These are phyloP conservation scores for Arabidopsis thaliana DNA, from an alignment of 345 rosid genomes.

Conservation along the genomic window DNA sequence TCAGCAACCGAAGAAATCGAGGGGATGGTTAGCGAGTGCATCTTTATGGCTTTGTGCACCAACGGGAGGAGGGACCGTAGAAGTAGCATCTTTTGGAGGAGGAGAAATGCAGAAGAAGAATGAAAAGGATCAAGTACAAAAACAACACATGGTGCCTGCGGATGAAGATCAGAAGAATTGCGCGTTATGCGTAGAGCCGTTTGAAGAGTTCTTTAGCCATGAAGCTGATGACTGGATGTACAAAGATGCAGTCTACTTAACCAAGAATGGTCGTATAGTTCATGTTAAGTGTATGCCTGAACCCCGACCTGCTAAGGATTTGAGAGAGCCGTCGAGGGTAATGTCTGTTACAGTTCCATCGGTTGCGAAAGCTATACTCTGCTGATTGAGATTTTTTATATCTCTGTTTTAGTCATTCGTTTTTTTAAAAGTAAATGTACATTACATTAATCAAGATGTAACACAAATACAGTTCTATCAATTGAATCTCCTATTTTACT, in stretches of 20 bases:
- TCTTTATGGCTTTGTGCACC: slow-evolving; percentile 30
- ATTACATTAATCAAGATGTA: slow-evolving; percentile 14
- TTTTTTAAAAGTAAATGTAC: background rate
- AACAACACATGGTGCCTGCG: slow-evolving; percentile 23
- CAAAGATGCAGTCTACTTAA: slow-evolving; percentile 48
- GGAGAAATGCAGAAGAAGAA: slow-evolving; percentile 11
- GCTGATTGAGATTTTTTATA: slow-evolving; percentile 6
- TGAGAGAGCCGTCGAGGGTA: background rate
- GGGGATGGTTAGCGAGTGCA: slow-evolving; percentile 30
- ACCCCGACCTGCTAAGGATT: background rate
- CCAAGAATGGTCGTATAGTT: slow-evolving; percentile 59
- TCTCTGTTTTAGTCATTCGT: background rate
- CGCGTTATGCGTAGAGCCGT: slow-evolving; percentile 47
- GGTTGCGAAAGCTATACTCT: slow-evolving; percentile 13
- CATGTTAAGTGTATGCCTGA: slow-evolving; percentile 73
- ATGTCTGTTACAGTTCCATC: slow-evolving; percentile 9
- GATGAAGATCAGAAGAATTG: slow-evolving; percentile 47
- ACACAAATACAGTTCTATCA: slow-evolving; percentile 7
- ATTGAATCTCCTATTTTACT: background rate
- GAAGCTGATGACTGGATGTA: slow-evolving; percentile 60
- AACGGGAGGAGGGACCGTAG: background rate
- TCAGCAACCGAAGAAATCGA: slow-evolving; percentile 13
- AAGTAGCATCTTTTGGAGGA: background rate
- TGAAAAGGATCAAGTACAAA: slow-evolving; percentile 15
- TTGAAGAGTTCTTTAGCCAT: slow-evolving; percentile 56